A percentile compares a stretch with the other conserved stretches of the same genome.
phyloP scores from a whole-genome alignment of 2,329 filamentous ascomycete genomes.

The Sclerotinia nivalis region DNA sequence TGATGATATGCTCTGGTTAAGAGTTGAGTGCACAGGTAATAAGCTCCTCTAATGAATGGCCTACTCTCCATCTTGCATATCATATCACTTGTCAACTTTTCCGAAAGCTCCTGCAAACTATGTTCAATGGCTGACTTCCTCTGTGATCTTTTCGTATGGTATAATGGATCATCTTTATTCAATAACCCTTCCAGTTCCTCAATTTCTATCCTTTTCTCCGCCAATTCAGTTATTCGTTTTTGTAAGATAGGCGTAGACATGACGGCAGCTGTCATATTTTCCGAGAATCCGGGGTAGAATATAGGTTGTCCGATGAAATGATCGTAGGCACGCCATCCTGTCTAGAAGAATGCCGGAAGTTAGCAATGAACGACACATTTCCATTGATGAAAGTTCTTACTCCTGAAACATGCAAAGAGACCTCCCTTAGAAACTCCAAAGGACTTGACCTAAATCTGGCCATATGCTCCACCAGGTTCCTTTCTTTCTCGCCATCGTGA shows the following conservation, averaged over 20 bases:
- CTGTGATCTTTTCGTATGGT: conserved; percentile 53
- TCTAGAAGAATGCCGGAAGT: conserved; percentile 38
- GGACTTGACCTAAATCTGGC: conserved; percentile 77
- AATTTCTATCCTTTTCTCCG: conserved; percentile 69
- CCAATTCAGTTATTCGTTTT: conserved; percentile 72
- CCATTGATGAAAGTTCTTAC: conserved; percentile 9
- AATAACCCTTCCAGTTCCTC: conserved; percentile 77
- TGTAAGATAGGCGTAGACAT: conserved; percentile 75
- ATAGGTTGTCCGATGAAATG: conserved; percentile 86
- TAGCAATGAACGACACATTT: neutral
- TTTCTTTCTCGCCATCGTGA: conserved; percentile 59
- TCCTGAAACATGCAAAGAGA: conserved; percentile 89
- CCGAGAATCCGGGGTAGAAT: conserved; percentile 89
- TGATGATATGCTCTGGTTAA: conserved; percentile 93
- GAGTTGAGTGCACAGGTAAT: conserved; percentile 85
- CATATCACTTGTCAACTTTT: conserved; percentile 89
- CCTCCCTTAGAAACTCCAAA: conserved; percentile 82
- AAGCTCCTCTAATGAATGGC: conserved; percentile 85
- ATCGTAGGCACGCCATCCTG: conserved; percentile 95
- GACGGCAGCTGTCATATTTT: conserved; percentile 81
- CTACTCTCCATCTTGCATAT: conserved; percentile 99
- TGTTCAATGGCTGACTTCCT: conserved; percentile 66
- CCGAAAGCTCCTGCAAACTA: conserved; percentile 76
- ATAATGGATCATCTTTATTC: conserved; percentile 55
- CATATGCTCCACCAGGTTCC: conserved; percentile 77